Evolutionary conservation across 768 basidiomycete genomes (phyloP).

Genomic region (Leccinum obscurum): DNA sequence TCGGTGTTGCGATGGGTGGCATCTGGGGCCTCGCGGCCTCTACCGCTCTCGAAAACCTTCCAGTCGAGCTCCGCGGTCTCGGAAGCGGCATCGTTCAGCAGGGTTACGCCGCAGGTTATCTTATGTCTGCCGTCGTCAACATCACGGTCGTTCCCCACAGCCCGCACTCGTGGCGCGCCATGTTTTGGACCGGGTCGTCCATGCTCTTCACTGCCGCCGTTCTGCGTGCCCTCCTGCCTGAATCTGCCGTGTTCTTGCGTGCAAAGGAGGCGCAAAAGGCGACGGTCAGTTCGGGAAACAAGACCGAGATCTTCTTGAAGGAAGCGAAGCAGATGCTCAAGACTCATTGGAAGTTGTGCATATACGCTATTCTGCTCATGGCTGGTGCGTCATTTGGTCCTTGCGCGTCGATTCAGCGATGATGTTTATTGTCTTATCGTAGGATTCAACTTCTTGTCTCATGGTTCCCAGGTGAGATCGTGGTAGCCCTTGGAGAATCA

Average conservation of each 20-base stretch:
- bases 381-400: constrained; percentile 39
- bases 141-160: constrained; percentile 50
- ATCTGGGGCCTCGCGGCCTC: constrained; percentile 86
- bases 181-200: constrained; percentile 82
- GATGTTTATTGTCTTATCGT: background rate
- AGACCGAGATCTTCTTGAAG: constrained; percentile 69
- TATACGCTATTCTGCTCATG: constrained; percentile 85
- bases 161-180: constrained; percentile 58
- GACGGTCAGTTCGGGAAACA: constrained; percentile 40
- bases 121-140: constrained; percentile 83
- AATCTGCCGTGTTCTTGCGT: constrained; percentile 71
- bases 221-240: constrained; percentile 70
- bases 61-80: constrained; percentile 85
- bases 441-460: constrained; percentile 79
- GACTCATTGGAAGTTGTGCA: constrained; percentile 76
- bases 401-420: background rate
- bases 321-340: constrained; percentile 80
- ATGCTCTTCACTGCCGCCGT: constrained; percentile 69
- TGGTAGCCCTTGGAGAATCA: background rate
- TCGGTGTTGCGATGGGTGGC: constrained; percentile 88
- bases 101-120: constrained; percentile 89
- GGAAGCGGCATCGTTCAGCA: constrained; percentile 86
- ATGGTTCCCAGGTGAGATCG: constrained; percentile 60
- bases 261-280: constrained; percentile 56
- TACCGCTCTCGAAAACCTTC: constrained; percentile 87